These are phyloP conservation scores for Colletotrichum incanum DNA, from an alignment of 2,329 filamentous ascomycete genomes.

Conservation along the genomic window DNA sequence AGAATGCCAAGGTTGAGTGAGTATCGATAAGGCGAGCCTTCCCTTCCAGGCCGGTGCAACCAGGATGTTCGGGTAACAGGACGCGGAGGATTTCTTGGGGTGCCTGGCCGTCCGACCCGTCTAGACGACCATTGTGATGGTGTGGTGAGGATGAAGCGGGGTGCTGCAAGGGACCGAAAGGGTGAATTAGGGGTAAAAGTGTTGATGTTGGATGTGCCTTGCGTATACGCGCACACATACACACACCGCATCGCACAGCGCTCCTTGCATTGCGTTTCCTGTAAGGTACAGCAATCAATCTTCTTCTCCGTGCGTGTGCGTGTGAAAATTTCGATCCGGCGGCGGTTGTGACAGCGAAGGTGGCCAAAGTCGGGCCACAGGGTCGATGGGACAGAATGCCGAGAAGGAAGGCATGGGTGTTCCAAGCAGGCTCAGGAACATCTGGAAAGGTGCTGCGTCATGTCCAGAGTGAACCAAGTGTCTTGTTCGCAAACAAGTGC, in stretches of 20 bases:
- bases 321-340: not conserved
- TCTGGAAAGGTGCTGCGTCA: not conserved
- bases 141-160: constrained; percentile 35
- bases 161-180: constrained; percentile 29
- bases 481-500: constrained; percentile 35
- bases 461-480: not conserved
- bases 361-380: constrained; percentile 9
- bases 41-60: not conserved
- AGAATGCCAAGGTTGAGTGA: constrained; percentile 7
- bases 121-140: constrained; percentile 27
- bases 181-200: constrained; percentile 28
- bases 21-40: constrained; percentile 28
- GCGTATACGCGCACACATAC: not conserved
- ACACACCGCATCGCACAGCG: constrained; percentile 11
- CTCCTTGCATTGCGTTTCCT: constrained; percentile 41
- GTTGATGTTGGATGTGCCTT: not conserved
- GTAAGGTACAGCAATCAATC: constrained; percentile 26
- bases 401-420: not conserved
- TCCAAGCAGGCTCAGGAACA: not conserved
- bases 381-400: not conserved
- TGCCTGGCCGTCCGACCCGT: constrained; percentile 13
- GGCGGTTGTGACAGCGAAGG: not conserved
- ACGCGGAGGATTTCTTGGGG: constrained; percentile 30
- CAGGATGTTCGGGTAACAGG: constrained; percentile 12
- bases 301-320: not conserved